Conservation (phyloP, 2,329 filamentous ascomycete genomes). For the Aureobasidium sp. region DNA sequence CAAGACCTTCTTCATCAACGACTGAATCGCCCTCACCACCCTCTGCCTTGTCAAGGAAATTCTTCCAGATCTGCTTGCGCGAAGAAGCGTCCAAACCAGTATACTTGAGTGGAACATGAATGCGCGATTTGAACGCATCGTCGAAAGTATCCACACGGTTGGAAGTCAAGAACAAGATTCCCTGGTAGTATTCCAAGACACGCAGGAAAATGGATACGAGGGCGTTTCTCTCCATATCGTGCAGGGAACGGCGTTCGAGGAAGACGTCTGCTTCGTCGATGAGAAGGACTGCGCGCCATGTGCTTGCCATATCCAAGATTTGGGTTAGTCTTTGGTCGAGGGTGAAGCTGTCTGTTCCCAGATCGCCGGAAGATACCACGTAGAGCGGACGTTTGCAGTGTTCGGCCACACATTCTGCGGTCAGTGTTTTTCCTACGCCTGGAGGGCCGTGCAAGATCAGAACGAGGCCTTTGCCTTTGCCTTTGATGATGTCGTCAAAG, state of each 20-base stretch:
- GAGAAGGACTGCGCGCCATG: conserved; percentile 26
- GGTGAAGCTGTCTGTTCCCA: neutral
- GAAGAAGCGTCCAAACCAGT: neutral
- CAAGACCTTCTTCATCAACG: neutral
- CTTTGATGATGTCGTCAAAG: conserved; percentile 24
- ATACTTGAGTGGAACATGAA: conserved; percentile 1
- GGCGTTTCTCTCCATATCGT: conserved; percentile 18
- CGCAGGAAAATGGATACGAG: conserved; percentile 28
- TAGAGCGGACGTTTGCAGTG: conserved; percentile 9
- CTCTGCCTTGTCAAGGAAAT: neutral
- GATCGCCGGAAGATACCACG: conserved; percentile 1
- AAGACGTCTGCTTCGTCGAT: conserved; percentile 34
- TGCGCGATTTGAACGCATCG: conserved; percentile 8
- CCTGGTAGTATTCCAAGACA: conserved; percentile 30
- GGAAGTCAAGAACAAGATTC: conserved; percentile 32
- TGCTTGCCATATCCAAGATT: conserved; percentile 6
- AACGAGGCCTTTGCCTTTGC: conserved; percentile 30
- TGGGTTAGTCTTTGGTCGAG: neutral
- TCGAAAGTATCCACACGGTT: conserved; percentile 20
- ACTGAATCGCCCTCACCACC: neutral
- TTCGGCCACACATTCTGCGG: conserved; percentile 16
- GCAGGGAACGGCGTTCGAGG: conserved; percentile 11
- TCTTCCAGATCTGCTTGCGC: conserved; percentile 3
- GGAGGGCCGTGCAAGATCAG: conserved; percentile 28
- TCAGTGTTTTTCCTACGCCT: conserved; percentile 32